Base-by-base conservation (phyloP, 805 yeast species). In the Lipomyces anomalus region DNA sequence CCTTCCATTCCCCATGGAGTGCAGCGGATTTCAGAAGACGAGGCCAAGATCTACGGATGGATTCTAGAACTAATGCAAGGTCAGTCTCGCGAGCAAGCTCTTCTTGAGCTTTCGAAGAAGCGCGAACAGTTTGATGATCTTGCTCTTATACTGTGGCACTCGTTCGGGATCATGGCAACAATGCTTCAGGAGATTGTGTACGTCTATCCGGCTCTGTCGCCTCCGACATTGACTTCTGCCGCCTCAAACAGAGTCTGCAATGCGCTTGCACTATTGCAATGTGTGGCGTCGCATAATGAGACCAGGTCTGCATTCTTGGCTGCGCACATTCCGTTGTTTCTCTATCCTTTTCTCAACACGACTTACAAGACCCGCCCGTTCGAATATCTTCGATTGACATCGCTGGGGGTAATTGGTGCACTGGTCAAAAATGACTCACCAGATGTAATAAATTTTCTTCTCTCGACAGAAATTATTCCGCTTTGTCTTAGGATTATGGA, bases 401-500 rank as follows among this genome's bases (percentile, higher is more conserved):
- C 95, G 43, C 75, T 90, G 50, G 98, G 98, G 33, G 98, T 90
- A 4, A 85, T 90, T 62, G 98, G 98, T 18, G 97, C 98, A 0
- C 70, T 90, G 45, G 97, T 92, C 22, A 90, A 92, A 59, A 90
- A 89, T 64, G 98, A 90, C 61, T 84, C 95, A 3, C 87, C 95
- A 13, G 95, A 90, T 57, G 97, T 90, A 36, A 89, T 92, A 52
- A 84, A 84, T 52, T 90, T 92, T 61, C 68, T 90, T 59, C 71
- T 90, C 37, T 81, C 95, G n/a, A 92, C 98, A 0, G 98, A 90
- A 64, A 90, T 92, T 57, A 94, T 92, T 28, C 98, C 98, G 4
- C 68, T 92, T 45, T 92, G 98, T 63, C 70, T 90, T 48, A 81
- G 92, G 58, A 90, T 92, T 51, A 90, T 90, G 95, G 97, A 90